Conservation (phyloP, 1,139 yeast species). For the Candida tunisiensis region DNA sequence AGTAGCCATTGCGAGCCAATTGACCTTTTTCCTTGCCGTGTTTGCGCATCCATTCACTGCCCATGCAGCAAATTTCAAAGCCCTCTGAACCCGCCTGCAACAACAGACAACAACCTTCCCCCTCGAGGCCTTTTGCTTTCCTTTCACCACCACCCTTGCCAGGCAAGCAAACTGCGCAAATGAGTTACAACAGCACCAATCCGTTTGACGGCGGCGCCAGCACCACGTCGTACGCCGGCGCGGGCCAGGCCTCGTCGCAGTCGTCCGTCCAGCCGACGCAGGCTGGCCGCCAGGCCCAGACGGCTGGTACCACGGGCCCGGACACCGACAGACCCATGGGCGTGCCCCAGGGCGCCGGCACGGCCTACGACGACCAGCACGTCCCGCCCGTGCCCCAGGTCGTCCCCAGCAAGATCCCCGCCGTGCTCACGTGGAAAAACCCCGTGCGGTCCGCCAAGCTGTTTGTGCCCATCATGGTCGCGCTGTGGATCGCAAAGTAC, state of each 20-base stretch:
- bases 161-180: too few species aligned
- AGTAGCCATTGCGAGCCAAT: not conserved
- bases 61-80: not conserved
- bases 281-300: not conserved
- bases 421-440: constrained; percentile 63
- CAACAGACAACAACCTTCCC: too few species aligned
- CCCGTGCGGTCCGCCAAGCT: constrained; percentile 64
- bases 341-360: not conserved
- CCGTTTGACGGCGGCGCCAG: too few species aligned
- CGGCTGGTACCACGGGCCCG: not conserved
- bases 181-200: too few species aligned
- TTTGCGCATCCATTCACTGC: not conserved
- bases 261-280: too few species aligned
- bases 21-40: not conserved
- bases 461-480: constrained; percentile 43
- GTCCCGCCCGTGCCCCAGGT: not conserved
- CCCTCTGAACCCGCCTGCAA: not conserved
- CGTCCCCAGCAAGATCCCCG: constrained; percentile 9
- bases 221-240: too few species aligned
- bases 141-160: too few species aligned
- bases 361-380: not conserved
- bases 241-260: too few species aligned
- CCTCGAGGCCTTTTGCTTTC: too few species aligned
- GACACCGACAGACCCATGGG: not conserved
- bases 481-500: too few species aligned